Evolutionary conservation across 257 asterid genomes (phyloP).

Genomic region (Coffea canephora): DNA sequence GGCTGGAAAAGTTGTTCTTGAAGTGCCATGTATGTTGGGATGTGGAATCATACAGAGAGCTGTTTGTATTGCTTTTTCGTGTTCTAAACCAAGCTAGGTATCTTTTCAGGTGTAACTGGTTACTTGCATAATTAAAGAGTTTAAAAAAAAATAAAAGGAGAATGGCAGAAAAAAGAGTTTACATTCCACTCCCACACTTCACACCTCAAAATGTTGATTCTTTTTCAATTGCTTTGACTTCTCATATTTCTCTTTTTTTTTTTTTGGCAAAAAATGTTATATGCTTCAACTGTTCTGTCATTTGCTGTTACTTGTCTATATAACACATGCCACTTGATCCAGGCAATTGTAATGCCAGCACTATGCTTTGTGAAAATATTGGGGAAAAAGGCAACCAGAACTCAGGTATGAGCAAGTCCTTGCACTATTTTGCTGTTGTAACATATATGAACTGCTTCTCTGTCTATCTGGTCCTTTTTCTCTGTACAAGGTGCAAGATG

Average conservation of each 20-base stretch:
- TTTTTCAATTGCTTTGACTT: too few relatives aligned
- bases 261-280: neutral
- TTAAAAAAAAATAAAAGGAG: neutral
- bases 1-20: neutral
- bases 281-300: neutral
- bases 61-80: neutral
- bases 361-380: constrained; percentile 64
- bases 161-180: neutral
- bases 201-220: neutral
- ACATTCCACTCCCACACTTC: too few relatives aligned
- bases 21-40: neutral
- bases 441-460: neutral
- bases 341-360: constrained; percentile 72
- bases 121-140: too few relatives aligned
- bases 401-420: constrained; percentile 43
- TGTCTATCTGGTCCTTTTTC: neutral
- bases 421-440: neutral
- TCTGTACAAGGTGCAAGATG: neutral
- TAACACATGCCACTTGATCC: constrained; percentile 10
- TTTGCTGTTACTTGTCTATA: neutral
- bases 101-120: neutral
- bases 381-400: constrained; percentile 54
- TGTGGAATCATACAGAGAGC: neutral
- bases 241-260: neutral
- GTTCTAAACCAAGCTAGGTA: neutral